Evolutionary conservation across 78 protist genomes (phyloP).

Genomic region (Salpingoeca rosetta): DNA sequence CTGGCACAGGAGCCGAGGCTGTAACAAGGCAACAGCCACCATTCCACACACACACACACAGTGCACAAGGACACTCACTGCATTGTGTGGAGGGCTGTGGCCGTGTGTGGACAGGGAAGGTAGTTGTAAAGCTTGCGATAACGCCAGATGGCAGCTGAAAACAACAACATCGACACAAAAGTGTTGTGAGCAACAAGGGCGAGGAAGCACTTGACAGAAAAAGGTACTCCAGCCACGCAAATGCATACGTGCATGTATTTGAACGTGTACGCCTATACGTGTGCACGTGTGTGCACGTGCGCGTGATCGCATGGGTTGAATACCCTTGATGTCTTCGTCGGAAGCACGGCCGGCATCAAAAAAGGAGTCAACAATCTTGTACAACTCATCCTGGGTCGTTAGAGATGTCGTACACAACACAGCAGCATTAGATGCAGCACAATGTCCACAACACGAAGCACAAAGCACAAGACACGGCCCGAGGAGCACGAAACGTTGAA

Average conservation of each 20-base stretch:
- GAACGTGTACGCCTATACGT: background rate
- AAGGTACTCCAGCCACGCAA: background rate
- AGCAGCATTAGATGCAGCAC: background rate
- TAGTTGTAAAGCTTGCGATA: constrained; percentile 1
- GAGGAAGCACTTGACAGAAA: background rate
- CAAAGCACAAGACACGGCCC: too few relatives aligned
- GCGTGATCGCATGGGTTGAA: background rate
- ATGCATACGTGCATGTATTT: background rate
- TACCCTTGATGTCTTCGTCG: background rate
- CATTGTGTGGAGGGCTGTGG: constrained; percentile 7
- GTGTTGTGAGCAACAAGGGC: background rate
- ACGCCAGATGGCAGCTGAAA: background rate
- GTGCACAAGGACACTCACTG: background rate
- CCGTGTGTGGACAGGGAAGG: constrained; percentile 22
- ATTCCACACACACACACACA: background rate
- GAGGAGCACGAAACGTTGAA: too few relatives aligned
- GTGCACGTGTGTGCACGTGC: background rate
- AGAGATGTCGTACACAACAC: background rate
- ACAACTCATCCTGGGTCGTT: background rate
- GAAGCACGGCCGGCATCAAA: background rate
- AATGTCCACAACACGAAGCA: too few relatives aligned
- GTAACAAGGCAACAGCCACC: background rate
- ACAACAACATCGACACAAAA: background rate
- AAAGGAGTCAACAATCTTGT: background rate
- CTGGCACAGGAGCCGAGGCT: too few relatives aligned